These are phyloP conservation scores for Diplocarpon rosae DNA, from an alignment of 2,329 filamentous ascomycete species.

Conservation along the genomic window DNA sequence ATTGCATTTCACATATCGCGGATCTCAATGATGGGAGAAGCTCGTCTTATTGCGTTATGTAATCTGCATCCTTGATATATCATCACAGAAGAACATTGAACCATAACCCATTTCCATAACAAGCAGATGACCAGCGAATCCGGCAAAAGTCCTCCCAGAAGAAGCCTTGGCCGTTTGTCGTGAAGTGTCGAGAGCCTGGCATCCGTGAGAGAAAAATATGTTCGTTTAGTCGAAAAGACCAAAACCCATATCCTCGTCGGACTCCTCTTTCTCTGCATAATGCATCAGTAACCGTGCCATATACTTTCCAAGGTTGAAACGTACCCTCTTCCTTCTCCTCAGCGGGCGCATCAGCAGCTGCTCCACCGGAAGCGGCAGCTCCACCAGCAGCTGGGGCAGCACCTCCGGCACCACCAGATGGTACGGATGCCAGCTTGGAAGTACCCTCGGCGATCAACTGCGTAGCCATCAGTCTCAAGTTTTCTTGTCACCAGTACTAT, in stretches of 20 bases:
- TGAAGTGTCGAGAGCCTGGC: constrained; percentile 18
- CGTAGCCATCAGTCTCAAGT: constrained; percentile 16
- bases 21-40: constrained; percentile 19
- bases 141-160: constrained; percentile 24
- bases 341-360: constrained; percentile 51
- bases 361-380: constrained; percentile 56
- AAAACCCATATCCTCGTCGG: constrained; percentile 68
- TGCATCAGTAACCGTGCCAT: constrained; percentile 18
- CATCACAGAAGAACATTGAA: constrained; percentile 15
- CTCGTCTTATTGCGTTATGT: constrained; percentile 26
- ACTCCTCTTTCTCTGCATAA: constrained; percentile 50
- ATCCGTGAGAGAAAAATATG: constrained; percentile 17
- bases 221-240: constrained; percentile 62
- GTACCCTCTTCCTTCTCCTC: constrained; percentile 77
- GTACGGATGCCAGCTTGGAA: constrained; percentile 92
- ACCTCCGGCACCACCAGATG: constrained; percentile 76
- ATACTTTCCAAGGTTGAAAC: constrained; percentile 33
- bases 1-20: too few species aligned
- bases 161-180: constrained; percentile 18
- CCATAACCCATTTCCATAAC: constrained; percentile 18
- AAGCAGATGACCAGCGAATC: constrained; percentile 23
- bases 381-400: constrained; percentile 45
- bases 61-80: constrained; percentile 18
- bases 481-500: constrained; percentile 20
- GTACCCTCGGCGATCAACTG: constrained; percentile 88